Evolutionary conservation across 352 stramenopile genomes (phyloP).

Genomic region (Phytophthora lateralis): DNA sequence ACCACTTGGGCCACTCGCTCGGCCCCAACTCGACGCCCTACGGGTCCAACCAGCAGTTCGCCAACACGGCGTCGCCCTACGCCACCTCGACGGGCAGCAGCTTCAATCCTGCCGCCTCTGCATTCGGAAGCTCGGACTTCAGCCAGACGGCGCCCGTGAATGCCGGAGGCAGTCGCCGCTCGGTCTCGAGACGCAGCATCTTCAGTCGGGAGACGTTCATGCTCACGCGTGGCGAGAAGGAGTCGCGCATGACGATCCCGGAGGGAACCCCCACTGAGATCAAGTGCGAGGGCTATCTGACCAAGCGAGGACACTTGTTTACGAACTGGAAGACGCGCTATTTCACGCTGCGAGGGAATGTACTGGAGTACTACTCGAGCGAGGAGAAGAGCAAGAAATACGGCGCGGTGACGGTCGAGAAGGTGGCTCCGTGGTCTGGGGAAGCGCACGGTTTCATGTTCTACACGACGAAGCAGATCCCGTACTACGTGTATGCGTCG

Average conservation of each 20-base stretch:
- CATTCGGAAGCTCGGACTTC: conserved; percentile 31
- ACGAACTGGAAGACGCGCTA: conserved; percentile 92
- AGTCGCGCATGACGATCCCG: conserved; percentile 57
- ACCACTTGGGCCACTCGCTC: conserved; percentile 71
- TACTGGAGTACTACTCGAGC: conserved; percentile 85
- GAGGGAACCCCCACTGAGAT: conserved; percentile 66
- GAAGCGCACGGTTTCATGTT: conserved; percentile 92
- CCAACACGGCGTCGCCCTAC: conserved; percentile 29
- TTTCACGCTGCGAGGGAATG: conserved; percentile 83
- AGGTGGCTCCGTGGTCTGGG: conserved; percentile 85
- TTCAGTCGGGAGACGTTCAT: conserved; percentile 79
- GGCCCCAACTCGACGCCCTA: conserved; percentile 53
- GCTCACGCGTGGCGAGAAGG: conserved; percentile 77
- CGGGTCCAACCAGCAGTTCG: conserved; percentile 34
- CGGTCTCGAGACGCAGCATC: conserved; percentile 71
- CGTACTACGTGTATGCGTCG: conserved; percentile 90
- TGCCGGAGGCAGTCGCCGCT: conserved; percentile 43
- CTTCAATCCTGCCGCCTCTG: conserved; percentile 33
- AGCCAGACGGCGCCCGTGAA: conserved; percentile 40
- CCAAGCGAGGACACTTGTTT: conserved; percentile 88
- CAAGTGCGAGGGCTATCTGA: conserved; percentile 83
- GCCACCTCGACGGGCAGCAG: conserved; percentile 17
- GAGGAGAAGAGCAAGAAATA: conserved; percentile 89
- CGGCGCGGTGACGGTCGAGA: conserved; percentile 85
- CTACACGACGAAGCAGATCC: conserved; percentile 89